Conservation (phyloP, 2,329 filamentous ascomycete species). For the Fusarium sp. region DNA sequence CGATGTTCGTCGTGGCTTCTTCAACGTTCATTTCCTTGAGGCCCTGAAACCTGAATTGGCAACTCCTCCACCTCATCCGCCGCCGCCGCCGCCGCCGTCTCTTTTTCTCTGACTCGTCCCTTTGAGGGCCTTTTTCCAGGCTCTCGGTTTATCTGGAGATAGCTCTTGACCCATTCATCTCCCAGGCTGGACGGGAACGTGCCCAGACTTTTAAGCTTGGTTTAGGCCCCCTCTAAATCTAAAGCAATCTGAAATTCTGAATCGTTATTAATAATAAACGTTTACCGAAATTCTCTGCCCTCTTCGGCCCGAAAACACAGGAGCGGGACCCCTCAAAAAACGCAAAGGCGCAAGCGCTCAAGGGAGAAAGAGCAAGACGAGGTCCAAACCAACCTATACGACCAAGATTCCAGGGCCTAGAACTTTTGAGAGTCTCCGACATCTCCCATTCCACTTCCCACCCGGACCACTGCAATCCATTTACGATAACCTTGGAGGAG, state of each 20-base stretch:
- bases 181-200: conserved; percentile 14
- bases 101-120: conserved; percentile 10
- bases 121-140: not conserved
- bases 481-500: conserved; percentile 11
- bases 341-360: conserved; percentile 20
- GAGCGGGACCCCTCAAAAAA: conserved; percentile 23
- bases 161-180: not conserved
- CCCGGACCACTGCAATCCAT: conserved; percentile 10
- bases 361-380: conserved; percentile 4
- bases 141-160: conserved; percentile 7
- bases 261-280: conserved; percentile 2
- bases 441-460: conserved; percentile 12
- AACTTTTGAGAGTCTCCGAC: conserved; percentile 22
- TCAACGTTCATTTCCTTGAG: conserved; percentile 9
- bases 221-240: not conserved
- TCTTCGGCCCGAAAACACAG: conserved; percentile 28
- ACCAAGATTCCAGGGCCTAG: conserved; percentile 23
- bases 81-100: not conserved
- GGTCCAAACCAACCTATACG: conserved; percentile 20
- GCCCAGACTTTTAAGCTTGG: not conserved
- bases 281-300: conserved; percentile 22
- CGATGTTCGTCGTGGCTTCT: not conserved
- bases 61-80: conserved; percentile 6
- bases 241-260: conserved; percentile 8
- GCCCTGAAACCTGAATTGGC: conserved; percentile 32